These are phyloP conservation scores for Clonostachys rhizophaga DNA, from an alignment of 2,329 filamentous ascomycete species.

Conservation along the genomic window DNA sequence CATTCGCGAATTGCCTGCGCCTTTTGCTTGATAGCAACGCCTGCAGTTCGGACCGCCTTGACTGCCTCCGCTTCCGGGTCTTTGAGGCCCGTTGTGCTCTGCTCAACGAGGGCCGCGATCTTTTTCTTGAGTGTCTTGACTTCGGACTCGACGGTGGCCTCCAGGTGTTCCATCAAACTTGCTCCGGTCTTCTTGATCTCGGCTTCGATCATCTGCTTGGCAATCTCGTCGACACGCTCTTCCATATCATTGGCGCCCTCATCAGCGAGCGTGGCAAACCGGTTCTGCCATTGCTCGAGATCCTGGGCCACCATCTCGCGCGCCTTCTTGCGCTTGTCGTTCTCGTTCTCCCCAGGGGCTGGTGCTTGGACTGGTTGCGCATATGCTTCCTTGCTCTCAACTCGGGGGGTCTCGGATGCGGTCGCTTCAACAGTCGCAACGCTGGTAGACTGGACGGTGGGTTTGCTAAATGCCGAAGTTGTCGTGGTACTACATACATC, in stretches of 20 bases:
- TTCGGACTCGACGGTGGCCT: slow-evolving; percentile 61
- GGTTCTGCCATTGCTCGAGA: slow-evolving; percentile 79
- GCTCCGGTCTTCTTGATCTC: slow-evolving; percentile 64
- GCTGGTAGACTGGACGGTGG: slow-evolving; percentile 16
- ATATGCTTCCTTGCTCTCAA: neutral
- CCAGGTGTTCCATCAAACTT: slow-evolving; percentile 62
- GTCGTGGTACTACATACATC: slow-evolving; percentile 3
- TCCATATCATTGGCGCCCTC: slow-evolving; percentile 75
- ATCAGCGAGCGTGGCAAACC: slow-evolving; percentile 80
- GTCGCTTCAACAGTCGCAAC: slow-evolving; percentile 5
- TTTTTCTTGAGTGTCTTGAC: slow-evolving; percentile 60
- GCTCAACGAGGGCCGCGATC: slow-evolving; percentile 58
- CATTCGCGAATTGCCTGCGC: slow-evolving; percentile 75
- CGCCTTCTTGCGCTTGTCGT: slow-evolving; percentile 50
- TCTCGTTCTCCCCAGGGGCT: slow-evolving; percentile 38
- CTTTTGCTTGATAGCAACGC: slow-evolving; percentile 68
- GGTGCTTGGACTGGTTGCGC: slow-evolving; percentile 34
- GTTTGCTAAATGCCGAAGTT: slow-evolving; percentile 26
- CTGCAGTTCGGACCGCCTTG: slow-evolving; percentile 59
- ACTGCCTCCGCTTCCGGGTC: slow-evolving; percentile 36
- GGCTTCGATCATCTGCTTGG: slow-evolving; percentile 49
- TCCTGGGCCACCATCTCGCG: slow-evolving; percentile 72
- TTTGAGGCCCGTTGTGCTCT: slow-evolving; percentile 36
- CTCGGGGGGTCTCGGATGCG: slow-evolving; percentile 1
- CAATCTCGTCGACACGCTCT: slow-evolving; percentile 56